Base-by-base conservation (phyloP, 2,329 filamentous ascomycete genomes). In the Berkeleyomyces basicola region DNA sequence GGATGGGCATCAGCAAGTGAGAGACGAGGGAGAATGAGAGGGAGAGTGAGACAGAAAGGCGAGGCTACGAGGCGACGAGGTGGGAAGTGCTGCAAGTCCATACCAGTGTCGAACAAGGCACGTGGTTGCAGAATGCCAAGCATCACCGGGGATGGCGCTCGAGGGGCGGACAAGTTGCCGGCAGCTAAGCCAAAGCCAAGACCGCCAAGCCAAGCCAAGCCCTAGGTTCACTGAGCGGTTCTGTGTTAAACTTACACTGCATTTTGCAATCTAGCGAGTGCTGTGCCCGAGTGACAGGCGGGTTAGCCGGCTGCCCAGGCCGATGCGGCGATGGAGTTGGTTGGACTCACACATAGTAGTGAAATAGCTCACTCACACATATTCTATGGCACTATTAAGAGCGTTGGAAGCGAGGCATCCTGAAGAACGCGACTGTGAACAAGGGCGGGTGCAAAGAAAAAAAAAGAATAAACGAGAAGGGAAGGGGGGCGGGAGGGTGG, bases 181-280 rank as follows among this genome's bases (percentile, higher is more conserved):
- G 37, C 44, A 33, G 16, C 40, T 23, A 40, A 16, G 23, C 40
- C 9, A 44, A 61, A 61, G 42, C 46, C 46, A 53, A 53, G 49
- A 53, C 6, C 6, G 49, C 49, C 40, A 61, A 59, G 40, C 23
- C 36, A 44, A 39, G 58, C 58, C 33, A 61, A 61, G 39, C 33
- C 33, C 43, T 10, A n/a, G 59, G 36, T 39, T 36, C 16, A 49
- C 6, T 42, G 23, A 23, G 23, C 23, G 2, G 23, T 23, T n/a
- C 47, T 46, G 51, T 59, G 11, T 49, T 58, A 65, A 66, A 75
- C 75, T 66, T 77, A 78, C 76, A 78, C 74, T 71, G 74, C 74
- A 76, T 78, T 78, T 74, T 73, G 73, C 72, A 78, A 73, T 72
- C 76, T 73, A 70, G 72, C 72, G 71, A 78, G 75, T 72, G 76